Evolutionary conservation across 1,139 yeast genomes (phyloP).

Genomic region (Yamadazyma kanchanaburiensis): DNA sequence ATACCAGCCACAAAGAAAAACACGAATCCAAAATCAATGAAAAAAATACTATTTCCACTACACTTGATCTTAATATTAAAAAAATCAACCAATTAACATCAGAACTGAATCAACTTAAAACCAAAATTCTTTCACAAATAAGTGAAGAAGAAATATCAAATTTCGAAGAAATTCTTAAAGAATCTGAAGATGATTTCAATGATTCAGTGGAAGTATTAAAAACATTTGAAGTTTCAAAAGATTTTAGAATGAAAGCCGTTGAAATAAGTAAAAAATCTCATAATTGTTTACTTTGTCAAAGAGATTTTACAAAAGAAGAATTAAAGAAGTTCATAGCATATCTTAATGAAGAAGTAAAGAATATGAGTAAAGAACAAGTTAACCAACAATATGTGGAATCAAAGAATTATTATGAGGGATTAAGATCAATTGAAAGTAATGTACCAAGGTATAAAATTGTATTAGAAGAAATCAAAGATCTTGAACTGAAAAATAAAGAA

Average conservation of each 20-base stretch:
- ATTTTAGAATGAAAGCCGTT: conserved; percentile 62
- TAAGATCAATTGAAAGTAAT: conserved; percentile 25
- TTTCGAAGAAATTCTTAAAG: conserved; percentile 48
- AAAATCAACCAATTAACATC: conserved; percentile 14
- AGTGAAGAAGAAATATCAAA: conserved; percentile 47
- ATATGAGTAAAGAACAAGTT: conserved; percentile 34
- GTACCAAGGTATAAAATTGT: conserved; percentile 25
- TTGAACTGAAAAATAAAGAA: conserved; percentile 5
- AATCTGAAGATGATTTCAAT: conserved; percentile 58
- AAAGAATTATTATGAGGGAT: conserved; percentile 25
- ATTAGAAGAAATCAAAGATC: conserved; percentile 5
- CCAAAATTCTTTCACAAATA: conserved; percentile 23
- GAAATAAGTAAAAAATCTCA: conserved; percentile 54
- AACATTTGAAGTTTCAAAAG: conserved; percentile 61
- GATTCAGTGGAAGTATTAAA: conserved; percentile 60
- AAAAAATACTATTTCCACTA: conserved; percentile 13
- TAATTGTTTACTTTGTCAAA: conserved; percentile 63
- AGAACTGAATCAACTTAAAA: conserved; percentile 14
- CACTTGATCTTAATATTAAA: conserved; percentile 12
- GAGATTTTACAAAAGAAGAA: conserved; percentile 50
- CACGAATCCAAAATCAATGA: conserved; percentile 10
- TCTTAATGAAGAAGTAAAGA: conserved; percentile 34
- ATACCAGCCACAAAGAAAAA: conserved; percentile 1
- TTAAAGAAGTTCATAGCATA: conserved; percentile 28
- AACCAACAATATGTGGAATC: conserved; percentile 30